Conservation (phyloP, 116 monocot genomes). For the Posidonia oceanica region DNA sequence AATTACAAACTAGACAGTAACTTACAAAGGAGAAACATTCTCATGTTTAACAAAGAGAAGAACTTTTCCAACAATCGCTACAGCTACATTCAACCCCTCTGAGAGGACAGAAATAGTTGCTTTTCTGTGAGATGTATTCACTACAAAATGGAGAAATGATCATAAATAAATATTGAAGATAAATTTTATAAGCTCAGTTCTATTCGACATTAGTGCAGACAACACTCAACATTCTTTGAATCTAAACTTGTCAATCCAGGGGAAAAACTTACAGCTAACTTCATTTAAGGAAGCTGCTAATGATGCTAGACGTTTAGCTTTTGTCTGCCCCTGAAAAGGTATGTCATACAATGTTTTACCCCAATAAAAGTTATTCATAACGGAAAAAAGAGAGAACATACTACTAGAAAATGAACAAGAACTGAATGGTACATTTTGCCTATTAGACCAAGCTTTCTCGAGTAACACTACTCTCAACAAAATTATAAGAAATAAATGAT, state of each 20-base stretch:
- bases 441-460: no score
- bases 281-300: constrained; percentile 45
- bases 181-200: neutral
- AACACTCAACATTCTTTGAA: no score
- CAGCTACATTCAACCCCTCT: constrained; percentile 64
- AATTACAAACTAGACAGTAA: neutral
- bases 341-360: neutral
- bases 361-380: neutral
- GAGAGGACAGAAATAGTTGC: constrained; percentile 32
- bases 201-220: no score
- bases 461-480: no score
- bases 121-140: constrained; percentile 44
- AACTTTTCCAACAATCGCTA: constrained; percentile 55
- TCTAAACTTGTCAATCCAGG: no score
- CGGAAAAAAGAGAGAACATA: neutral
- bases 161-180: neutral
- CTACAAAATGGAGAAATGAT: constrained; percentile 27
- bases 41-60: constrained; percentile 77
- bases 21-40: constrained; percentile 71
- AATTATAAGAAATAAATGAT: no score
- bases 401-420: no score
- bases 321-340: constrained; percentile 36
- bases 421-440: no score
- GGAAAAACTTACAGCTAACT: constrained; percentile 41
- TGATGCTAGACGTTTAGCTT: constrained; percentile 43